Conservation (phyloP, 345 rosid genomes). For the Carallia pectinifolia region DNA sequence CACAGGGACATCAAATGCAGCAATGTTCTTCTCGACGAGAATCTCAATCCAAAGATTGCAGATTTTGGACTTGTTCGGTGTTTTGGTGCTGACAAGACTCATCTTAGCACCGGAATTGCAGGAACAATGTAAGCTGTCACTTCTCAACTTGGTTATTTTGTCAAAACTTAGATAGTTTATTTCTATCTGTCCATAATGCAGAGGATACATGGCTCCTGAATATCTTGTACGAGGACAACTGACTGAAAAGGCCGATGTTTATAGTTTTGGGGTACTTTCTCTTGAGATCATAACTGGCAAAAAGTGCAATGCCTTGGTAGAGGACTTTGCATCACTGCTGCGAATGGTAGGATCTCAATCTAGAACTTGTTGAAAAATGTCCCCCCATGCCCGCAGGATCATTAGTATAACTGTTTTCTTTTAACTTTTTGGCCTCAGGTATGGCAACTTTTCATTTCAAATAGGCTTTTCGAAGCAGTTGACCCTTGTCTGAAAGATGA, state of each 20-base stretch:
- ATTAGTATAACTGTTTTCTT: not conserved
- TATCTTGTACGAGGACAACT: constrained; percentile 51
- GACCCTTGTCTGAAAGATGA: constrained; percentile 31
- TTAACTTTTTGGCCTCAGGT: constrained; percentile 30
- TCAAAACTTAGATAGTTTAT: too few species aligned
- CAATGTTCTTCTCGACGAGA: constrained; percentile 50
- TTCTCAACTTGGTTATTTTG: not conserved
- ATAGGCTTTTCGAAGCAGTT: constrained; percentile 35
- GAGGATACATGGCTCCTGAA: constrained; percentile 65
- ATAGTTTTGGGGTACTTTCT: constrained; percentile 48
- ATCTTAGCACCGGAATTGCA: constrained; percentile 54
- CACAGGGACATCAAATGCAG: constrained; percentile 57
- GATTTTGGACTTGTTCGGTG: constrained; percentile 58
- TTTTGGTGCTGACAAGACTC: constrained; percentile 43
- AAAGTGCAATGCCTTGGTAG: constrained; percentile 33
- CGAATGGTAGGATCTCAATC: constrained; percentile 32
- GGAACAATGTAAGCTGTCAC: constrained; percentile 47
- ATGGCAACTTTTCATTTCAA: constrained; percentile 43
- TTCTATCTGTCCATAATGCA: constrained; percentile 14
- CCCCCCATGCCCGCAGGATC: too few species aligned
- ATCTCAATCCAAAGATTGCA: constrained; percentile 46
- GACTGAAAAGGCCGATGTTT: constrained; percentile 55
- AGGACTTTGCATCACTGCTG: constrained; percentile 37
- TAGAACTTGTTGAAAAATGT: too few species aligned
- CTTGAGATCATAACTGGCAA: constrained; percentile 45